A percentile compares a stretch with the other conserved stretches of the same genome.
phyloP scores from a whole-genome alignment of 2,329 filamentous ascomycete genomes.

The Talaromyces sp. region DNA sequence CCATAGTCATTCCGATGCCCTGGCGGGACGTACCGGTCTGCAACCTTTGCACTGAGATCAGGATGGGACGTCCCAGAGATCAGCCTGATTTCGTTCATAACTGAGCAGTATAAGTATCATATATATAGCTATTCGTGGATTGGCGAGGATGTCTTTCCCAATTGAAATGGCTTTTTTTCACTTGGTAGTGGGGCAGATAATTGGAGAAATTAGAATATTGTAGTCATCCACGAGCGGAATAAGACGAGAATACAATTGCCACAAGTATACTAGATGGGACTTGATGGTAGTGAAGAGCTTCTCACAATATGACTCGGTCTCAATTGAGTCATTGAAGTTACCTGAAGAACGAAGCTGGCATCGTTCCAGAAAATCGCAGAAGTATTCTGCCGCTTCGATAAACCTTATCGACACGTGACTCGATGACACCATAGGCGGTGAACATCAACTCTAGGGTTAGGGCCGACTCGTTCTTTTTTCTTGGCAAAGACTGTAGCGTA shows the following conservation, averaged over 20 bases:
- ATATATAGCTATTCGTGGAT: background rate
- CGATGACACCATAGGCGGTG: background rate
- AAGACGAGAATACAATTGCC: background rate
- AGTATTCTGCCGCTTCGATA: constrained; percentile 2
- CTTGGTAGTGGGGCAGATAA: background rate
- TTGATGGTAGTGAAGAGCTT: background rate
- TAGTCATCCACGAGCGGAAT: background rate
- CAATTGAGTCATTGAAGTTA: background rate
- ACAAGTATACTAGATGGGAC: background rate
- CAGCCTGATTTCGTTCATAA: constrained; percentile 65
- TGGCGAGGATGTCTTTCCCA: background rate
- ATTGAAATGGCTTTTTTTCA: background rate
- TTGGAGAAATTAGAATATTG: background rate
- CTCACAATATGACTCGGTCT: background rate
- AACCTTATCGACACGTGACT: constrained; percentile 10
- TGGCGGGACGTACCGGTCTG: constrained; percentile 55
- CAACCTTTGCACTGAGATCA: constrained; percentile 65
- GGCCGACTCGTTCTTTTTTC: background rate
- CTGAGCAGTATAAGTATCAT: background rate
- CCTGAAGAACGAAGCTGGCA: background rate
- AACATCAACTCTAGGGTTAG: background rate
- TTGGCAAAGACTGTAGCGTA: background rate
- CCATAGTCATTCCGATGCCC: background rate
- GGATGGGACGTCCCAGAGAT: constrained; percentile 73
- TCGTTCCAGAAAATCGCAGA: background rate